Base-by-base conservation (phyloP, 352 stramenopile genomes). In the Globisporangium iwayamae region DNA sequence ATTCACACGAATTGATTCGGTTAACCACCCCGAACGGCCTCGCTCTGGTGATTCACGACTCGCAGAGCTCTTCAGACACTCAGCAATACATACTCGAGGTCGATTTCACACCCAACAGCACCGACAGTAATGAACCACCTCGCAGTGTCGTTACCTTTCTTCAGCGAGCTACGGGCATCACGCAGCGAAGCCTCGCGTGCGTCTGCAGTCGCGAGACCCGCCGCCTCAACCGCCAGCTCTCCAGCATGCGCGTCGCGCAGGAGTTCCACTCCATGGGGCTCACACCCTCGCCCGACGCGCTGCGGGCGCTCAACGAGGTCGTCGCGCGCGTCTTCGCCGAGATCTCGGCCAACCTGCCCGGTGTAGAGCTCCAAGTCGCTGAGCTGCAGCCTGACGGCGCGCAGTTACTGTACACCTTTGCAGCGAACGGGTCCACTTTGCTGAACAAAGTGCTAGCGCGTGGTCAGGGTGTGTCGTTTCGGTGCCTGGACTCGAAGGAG, bases 351-450 rank as follows among this genome's bases (percentile, higher is more conserved):
- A 83, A 72, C 56, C 66, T 92, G 8, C 83, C 83, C 1, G 81
- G 83, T n/a, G 74, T 76, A 0, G 66, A 83, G 11, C 50, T 79
- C 8, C 80, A 90, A 56, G 68, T 94, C 16, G 70, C 78, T 0
- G 85, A 92, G 41, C 62, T 92, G 3, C 75, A 86, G 48, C 38
- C 65, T 0, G 73, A 77, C 36, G 82, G 76, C 3, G n/a, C 58
- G 0, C 67, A 85, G 10, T 58, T 92, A 9, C 61, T 60, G 28
- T 90, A 77, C 51, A 90, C 82, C 0, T 92, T 90, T 51, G 63
- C 67, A 4, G 66, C 67, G 0, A 69, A 79, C 48, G 69, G 70
- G 0, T 91, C 78, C 0, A 84, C 68, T 0, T 39, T 81, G 0
- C 28, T 72, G 32, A 65, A 38, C 9, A 74, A 68, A 38, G 68